phyloP scores from a whole-genome alignment of 805 yeast species.

The Zygosaccharomyces pseudorouxii region DNA sequence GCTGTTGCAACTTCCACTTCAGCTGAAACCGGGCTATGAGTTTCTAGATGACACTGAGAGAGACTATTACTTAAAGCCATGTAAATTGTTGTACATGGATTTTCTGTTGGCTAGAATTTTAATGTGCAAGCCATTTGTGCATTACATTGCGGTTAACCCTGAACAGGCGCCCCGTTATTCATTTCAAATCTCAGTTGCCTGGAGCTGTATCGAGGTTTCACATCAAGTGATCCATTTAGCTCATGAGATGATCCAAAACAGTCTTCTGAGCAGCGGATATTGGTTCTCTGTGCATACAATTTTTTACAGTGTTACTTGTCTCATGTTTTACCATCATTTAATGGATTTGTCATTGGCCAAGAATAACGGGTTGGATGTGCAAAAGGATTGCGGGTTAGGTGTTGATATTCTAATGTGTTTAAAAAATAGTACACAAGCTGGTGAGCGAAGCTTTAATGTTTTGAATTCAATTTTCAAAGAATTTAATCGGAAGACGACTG shows the following conservation, averaged over 20 bases:
- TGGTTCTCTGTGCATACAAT: constrained; percentile 91
- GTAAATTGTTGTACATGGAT: constrained; percentile 65
- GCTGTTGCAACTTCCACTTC: constrained; percentile 65
- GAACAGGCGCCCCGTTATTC: constrained; percentile 43
- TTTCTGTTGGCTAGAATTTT: constrained; percentile 75
- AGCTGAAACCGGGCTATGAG: constrained; percentile 64
- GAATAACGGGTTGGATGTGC: constrained; percentile 32
- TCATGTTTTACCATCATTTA: constrained; percentile 50
- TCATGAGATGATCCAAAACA: constrained; percentile 68
- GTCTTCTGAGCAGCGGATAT: constrained; percentile 75
- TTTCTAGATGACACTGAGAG: constrained; percentile 48
- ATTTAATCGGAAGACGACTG: constrained; percentile 63
- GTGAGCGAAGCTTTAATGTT: constrained; percentile 69
- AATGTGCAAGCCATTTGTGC: constrained; percentile 83
- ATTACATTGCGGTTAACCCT: constrained; percentile 49
- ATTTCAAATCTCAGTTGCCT: constrained; percentile 65
- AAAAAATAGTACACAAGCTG: constrained; percentile 67
- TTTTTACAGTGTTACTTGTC: constrained; percentile 82
- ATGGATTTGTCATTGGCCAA: constrained; percentile 7
- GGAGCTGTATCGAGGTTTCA: constrained; percentile 80
- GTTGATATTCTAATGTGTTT: constrained; percentile 58
- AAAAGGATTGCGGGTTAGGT: constrained; percentile 67
- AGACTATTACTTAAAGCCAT: constrained; percentile 59
- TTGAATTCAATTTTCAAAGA: constrained; percentile 72
- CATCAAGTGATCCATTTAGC: constrained; percentile 77